Evolutionary conservation across 2,329 filamentous ascomycete genomes (phyloP).

Genomic region (Ascochyta rabiei): DNA sequence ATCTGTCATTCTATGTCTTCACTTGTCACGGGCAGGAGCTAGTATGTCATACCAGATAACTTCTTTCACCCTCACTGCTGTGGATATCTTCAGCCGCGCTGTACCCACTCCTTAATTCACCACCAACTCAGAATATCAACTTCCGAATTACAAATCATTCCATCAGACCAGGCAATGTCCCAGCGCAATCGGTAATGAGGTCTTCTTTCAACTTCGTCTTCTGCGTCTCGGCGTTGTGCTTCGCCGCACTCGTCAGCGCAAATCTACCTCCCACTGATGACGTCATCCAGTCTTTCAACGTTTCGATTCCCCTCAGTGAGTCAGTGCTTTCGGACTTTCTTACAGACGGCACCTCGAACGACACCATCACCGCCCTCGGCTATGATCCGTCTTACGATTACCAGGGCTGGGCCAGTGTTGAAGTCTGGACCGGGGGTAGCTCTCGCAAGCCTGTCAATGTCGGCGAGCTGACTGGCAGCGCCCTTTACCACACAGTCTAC

Average conservation of each 20-base stretch:
- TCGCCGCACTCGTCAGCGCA: background rate
- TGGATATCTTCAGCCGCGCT: background rate
- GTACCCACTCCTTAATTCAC: background rate
- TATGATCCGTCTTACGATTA: background rate
- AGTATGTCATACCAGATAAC: background rate
- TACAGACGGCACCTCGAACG: background rate
- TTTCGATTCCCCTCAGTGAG: background rate
- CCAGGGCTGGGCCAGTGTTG: background rate
- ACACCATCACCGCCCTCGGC: background rate
- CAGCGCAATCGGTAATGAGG: background rate
- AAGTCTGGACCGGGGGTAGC: background rate
- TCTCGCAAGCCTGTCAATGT: background rate
- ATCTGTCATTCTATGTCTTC: too few relatives aligned
- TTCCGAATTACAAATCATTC: background rate
- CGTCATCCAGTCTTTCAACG: background rate
- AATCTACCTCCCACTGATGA: background rate
- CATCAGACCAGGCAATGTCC: background rate
- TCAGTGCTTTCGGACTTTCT: background rate
- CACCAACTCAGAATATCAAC: background rate
- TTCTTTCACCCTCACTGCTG: background rate
- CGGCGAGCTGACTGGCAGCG: background rate
- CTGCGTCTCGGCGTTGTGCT: background rate
- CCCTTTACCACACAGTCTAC: background rate
- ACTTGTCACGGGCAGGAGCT: too few relatives aligned
- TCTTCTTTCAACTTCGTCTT: background rate